Evolutionary conservation across 768 basidiomycete species (phyloP).

Genomic region (Naganishia onofrii): DNA sequence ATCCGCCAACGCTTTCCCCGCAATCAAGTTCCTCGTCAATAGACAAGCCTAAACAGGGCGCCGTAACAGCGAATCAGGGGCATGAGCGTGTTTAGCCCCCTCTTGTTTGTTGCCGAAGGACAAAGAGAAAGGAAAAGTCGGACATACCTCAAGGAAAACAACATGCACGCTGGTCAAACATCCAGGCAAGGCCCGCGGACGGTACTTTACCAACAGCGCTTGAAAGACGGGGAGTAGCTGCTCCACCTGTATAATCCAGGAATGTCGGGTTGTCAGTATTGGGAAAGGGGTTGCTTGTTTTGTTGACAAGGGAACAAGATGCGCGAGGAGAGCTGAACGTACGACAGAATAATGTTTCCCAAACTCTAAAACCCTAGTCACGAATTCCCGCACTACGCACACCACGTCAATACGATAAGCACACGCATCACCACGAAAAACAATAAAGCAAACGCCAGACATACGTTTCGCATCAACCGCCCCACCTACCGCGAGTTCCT

Average conservation of each 20-base stretch:
- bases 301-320: not conserved
- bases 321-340: not conserved
- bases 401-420: not conserved
- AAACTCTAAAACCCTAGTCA: not conserved
- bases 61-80: no score
- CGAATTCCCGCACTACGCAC: not conserved
- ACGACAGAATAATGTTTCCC: not conserved
- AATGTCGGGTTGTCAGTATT: not conserved
- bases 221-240: not conserved
- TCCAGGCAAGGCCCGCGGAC: not conserved
- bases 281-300: no score
- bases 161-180: not conserved
- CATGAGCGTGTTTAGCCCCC: no score
- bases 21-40: not conserved
- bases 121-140: no score
- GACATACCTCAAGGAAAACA: conserved; percentile 9
- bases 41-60: not conserved
- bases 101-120: no score
- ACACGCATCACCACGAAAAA: no score
- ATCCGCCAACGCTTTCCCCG: not conserved
- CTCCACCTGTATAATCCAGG: not conserved
- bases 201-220: not conserved
- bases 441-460: not conserved
- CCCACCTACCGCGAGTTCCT: not conserved
- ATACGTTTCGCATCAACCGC: not conserved